These are phyloP conservation scores for Scutellaria barbata DNA, from an alignment of 257 asterid genomes.

Conservation along the genomic window DNA sequence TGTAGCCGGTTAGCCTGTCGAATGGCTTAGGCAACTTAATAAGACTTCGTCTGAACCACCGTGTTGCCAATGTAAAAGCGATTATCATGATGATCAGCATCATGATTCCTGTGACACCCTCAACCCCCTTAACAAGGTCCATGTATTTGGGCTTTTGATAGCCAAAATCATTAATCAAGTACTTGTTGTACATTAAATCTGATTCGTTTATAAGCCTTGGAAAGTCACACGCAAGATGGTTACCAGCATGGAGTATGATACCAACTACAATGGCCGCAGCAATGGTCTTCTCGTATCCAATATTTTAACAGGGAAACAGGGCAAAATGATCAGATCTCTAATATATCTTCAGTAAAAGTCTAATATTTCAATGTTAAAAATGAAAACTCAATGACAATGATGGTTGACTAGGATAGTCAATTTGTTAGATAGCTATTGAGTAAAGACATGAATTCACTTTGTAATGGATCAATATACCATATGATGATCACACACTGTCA, in stretches of 20 bases:
- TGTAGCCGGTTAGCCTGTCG: slow-evolving; percentile 91
- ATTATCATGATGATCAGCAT: slow-evolving; percentile 76
- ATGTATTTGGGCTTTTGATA: slow-evolving; percentile 53
- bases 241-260: slow-evolving; percentile 91
- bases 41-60: slow-evolving; percentile 87
- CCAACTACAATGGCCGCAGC: slow-evolving; percentile 91
- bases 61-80: slow-evolving; percentile 85
- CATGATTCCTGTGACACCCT: slow-evolving; percentile 83
- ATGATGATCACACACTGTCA: too few relatives aligned
- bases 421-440: background rate
- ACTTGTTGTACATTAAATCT: slow-evolving; percentile 39
- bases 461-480: too few relatives aligned
- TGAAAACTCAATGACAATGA: background rate
- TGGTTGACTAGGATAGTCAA: background rate
- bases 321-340: slow-evolving; percentile 16
- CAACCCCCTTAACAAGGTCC: slow-evolving; percentile 69
- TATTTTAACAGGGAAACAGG: background rate
- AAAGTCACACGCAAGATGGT: slow-evolving; percentile 94
- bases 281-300: slow-evolving; percentile 61
- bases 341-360: background rate
- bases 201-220: slow-evolving; percentile 73
- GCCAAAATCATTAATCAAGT: slow-evolving; percentile 63
- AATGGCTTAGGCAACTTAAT: slow-evolving; percentile 87
- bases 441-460: background rate
- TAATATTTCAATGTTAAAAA: background rate